Evolutionary conservation across 768 basidiomycete species (phyloP).

Genomic region (Mycena pura): DNA sequence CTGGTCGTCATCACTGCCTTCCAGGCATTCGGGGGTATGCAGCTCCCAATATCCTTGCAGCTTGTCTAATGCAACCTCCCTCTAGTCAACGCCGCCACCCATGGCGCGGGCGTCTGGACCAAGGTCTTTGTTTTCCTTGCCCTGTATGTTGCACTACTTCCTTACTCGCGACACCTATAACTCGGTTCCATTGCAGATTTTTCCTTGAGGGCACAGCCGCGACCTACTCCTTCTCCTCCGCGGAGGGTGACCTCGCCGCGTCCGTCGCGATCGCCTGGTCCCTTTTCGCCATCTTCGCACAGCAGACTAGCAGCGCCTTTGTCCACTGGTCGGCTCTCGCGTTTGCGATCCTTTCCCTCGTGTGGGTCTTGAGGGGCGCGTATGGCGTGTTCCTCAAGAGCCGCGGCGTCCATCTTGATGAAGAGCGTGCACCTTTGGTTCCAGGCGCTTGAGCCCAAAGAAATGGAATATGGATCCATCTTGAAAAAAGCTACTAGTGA

Average conservation of each 20-base stretch:
- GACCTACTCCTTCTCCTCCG: slow-evolving; percentile 92
- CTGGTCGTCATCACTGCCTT: slow-evolving; percentile 84
- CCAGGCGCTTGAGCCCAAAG: slow-evolving; percentile 34
- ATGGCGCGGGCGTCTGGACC: slow-evolving; percentile 84
- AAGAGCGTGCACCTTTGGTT: slow-evolving; percentile 88
- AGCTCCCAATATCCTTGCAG: too few relatives aligned
- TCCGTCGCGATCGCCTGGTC: slow-evolving; percentile 92
- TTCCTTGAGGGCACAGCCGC: slow-evolving; percentile 92
- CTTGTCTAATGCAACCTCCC: too few relatives aligned
- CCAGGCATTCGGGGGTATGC: slow-evolving; percentile 91
- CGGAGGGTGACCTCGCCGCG: slow-evolving; percentile 92
- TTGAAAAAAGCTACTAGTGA: not conserved
- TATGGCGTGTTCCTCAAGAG: slow-evolving; percentile 58
- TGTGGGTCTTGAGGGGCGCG: slow-evolving; percentile 84
- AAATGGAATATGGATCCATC: not conserved
- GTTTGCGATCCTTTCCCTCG: slow-evolving; percentile 82
- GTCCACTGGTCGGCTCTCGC: slow-evolving; percentile 91
- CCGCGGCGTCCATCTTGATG: slow-evolving; percentile 74
- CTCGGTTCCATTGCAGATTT: slow-evolving; percentile 54
- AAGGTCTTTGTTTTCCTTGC: slow-evolving; percentile 95
- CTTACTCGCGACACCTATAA: not conserved
- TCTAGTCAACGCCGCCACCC: slow-evolving; percentile 67
- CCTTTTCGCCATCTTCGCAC: slow-evolving; percentile 90
- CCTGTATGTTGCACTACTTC: slow-evolving; percentile 51
- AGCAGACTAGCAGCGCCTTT: slow-evolving; percentile 72